These are phyloP conservation scores for Ramicandelaber brevisporus DNA, from an alignment of 192 early-diverging fungal genomes.

Conservation along the genomic window DNA sequence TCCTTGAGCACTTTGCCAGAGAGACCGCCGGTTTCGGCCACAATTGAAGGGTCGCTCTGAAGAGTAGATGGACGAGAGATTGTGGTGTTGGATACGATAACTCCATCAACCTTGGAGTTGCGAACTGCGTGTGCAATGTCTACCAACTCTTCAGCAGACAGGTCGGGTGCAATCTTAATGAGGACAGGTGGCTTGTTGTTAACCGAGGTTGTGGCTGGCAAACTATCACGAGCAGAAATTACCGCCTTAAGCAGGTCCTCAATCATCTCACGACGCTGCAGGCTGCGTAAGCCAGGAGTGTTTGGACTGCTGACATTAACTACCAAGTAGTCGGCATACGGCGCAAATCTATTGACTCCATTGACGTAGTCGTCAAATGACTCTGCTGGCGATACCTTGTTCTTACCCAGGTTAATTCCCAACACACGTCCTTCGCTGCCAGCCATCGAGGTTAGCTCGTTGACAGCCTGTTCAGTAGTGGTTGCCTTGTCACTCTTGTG, in stretches of 20 bases:
- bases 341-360: slow-evolving; percentile 42
- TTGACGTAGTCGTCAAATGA: slow-evolving; percentile 55
- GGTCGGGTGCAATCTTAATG: slow-evolving; percentile 82
- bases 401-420: slow-evolving; percentile 76
- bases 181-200: slow-evolving; percentile 39
- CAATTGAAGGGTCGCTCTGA: slow-evolving; percentile 11
- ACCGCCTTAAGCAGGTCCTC: slow-evolving; percentile 41
- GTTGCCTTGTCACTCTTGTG: slow-evolving; percentile 19
- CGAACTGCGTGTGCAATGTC: slow-evolving; percentile 56
- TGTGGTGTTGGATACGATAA: slow-evolving; percentile 79
- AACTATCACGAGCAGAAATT: slow-evolving; percentile 16
- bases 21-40: slow-evolving; percentile 48
- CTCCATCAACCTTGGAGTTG: slow-evolving; percentile 48
- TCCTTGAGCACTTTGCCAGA: slow-evolving; percentile 52
- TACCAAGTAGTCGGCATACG: slow-evolving; percentile 69
- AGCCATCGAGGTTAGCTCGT: slow-evolving; percentile 10
- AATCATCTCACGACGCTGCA: slow-evolving; percentile 45
- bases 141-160: slow-evolving; percentile 36
- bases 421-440: slow-evolving; percentile 28
- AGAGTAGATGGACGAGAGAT: slow-evolving; percentile 35
- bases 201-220: no score
- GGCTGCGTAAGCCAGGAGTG: slow-evolving; percentile 48
- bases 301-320: slow-evolving; percentile 79
- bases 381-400: slow-evolving; percentile 43
- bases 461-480: slow-evolving; percentile 10